A percentile compares a stretch with the other conserved stretches of the same genome.
Conservation (phyloP, 768 basidiomycete genomes). For the Kwoniella newhampshirensis region DNA sequence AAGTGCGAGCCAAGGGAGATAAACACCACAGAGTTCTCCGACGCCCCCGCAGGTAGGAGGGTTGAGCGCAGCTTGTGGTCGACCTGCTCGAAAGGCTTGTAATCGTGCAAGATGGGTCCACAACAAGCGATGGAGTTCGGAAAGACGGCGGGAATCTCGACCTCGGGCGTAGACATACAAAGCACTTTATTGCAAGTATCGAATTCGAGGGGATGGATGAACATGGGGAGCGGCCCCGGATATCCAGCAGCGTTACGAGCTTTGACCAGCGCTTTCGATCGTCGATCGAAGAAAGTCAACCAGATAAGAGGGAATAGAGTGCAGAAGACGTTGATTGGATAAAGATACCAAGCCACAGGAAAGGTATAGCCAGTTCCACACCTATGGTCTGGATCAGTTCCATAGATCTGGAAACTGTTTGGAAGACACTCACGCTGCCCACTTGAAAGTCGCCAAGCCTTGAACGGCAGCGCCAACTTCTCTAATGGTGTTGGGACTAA, state of each 20-base stretch:
- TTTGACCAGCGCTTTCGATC: slow-evolving; percentile 5
- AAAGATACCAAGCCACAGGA: slow-evolving; percentile 24
- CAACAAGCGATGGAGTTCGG: slow-evolving; percentile 22
- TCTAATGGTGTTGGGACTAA: slow-evolving; percentile 31
- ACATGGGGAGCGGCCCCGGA: slow-evolving; percentile 16
- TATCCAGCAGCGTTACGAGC: slow-evolving; percentile 26
- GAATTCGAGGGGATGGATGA: neutral
- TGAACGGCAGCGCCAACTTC: slow-evolving; percentile 22
- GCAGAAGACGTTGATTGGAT: slow-evolving; percentile 17
- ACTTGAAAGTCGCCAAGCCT: slow-evolving; percentile 9
- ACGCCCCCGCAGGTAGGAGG: neutral
- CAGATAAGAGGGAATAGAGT: slow-evolving; percentile 12
- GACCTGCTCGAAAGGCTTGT: slow-evolving; percentile 2
- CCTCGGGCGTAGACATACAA: slow-evolving; percentile 24
- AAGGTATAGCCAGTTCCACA: slow-evolving; percentile 17
- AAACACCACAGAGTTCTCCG: slow-evolving; percentile 10
- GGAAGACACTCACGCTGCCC: slow-evolving; percentile 33
- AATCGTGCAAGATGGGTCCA: slow-evolving; percentile 27
- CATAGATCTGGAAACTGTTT: neutral
- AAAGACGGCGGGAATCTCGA: slow-evolving; percentile 22
- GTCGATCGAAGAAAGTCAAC: slow-evolving; percentile 14
- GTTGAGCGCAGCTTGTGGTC: slow-evolving; percentile 28
- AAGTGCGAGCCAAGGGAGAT: slow-evolving; percentile 30
- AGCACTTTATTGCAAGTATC: slow-evolving; percentile 1
- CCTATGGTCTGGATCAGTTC: too few relatives aligned